Evolutionary conservation across 2,329 filamentous ascomycete species (phyloP).

Genomic region (Colletotrichum spinosum): DNA sequence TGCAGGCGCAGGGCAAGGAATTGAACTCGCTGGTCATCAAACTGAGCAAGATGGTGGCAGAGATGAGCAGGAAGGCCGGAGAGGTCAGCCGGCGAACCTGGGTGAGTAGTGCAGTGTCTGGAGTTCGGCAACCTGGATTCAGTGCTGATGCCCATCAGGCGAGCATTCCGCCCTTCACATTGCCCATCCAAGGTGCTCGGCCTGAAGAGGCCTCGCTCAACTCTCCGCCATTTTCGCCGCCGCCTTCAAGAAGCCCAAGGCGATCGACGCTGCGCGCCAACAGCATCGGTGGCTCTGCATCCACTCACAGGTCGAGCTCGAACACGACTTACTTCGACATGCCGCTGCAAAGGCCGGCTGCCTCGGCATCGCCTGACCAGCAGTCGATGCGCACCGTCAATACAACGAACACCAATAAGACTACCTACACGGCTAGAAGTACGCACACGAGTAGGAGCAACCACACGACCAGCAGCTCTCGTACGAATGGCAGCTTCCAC

Average conservation of each 20-base stretch:
- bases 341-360: slow-evolving; percentile 30
- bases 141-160: slow-evolving; percentile 25
- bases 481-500: slow-evolving; percentile 16
- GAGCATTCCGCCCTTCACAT: slow-evolving; percentile 37
- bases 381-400: slow-evolving; percentile 21
- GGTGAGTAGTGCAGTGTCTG: slow-evolving; percentile 60
- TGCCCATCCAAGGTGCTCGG: slow-evolving; percentile 39
- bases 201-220: slow-evolving; percentile 31
- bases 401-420: slow-evolving; percentile 16
- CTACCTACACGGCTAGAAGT: slow-evolving; percentile 18
- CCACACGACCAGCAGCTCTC: slow-evolving; percentile 21
- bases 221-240: slow-evolving; percentile 43
- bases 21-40: slow-evolving; percentile 78
- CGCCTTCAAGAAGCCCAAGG: slow-evolving; percentile 33
- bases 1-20: slow-evolving; percentile 78
- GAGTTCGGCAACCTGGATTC: not conserved
- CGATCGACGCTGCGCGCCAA: slow-evolving; percentile 35
- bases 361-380: slow-evolving; percentile 25
- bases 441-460: slow-evolving; percentile 30
- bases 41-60: slow-evolving; percentile 80
- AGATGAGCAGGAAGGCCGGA: slow-evolving; percentile 88
- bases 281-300: slow-evolving; percentile 35
- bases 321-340: slow-evolving; percentile 42
- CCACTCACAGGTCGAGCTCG: slow-evolving; percentile 32
- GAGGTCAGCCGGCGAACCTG: slow-evolving; percentile 83